Conservation (phyloP, 2,329 filamentous ascomycete genomes). For the Westerdykella aurantiaca region DNA sequence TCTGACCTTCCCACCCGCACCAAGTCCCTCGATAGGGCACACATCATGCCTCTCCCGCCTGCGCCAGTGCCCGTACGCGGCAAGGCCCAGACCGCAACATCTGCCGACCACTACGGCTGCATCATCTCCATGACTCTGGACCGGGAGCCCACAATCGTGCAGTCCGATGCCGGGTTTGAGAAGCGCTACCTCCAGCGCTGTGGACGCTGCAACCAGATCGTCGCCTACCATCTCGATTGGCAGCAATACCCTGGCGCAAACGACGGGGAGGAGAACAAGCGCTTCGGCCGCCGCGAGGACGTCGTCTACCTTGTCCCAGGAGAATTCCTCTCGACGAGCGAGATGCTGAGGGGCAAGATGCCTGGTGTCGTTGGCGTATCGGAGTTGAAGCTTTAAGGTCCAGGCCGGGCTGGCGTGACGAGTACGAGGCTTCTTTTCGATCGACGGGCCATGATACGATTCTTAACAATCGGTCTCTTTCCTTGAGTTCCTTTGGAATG, state of each 20-base stretch:
- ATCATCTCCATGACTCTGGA: conserved; percentile 48
- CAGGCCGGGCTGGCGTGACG: background rate
- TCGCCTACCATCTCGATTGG: conserved; percentile 58
- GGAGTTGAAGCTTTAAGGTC: background rate
- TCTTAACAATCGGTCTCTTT: too few species aligned
- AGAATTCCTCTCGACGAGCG: conserved; percentile 53
- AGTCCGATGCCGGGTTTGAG: conserved; percentile 60
- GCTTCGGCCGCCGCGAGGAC: conserved; percentile 36
- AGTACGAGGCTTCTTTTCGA: conserved; percentile 1
- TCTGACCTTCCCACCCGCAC: conserved; percentile 48
- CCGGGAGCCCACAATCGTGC: conserved; percentile 47
- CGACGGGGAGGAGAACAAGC: conserved; percentile 5
- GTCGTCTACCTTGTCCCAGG: conserved; percentile 58
- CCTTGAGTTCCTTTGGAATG: too few species aligned
- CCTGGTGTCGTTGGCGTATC: conserved; percentile 5
- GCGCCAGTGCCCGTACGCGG: conserved; percentile 12
- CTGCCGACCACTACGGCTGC: conserved; percentile 43
- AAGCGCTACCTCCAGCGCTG: conserved; percentile 57
- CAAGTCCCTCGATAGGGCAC: conserved; percentile 47
- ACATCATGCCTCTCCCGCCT: conserved; percentile 53
- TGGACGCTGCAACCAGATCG: conserved; percentile 53
- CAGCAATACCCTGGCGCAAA: conserved; percentile 40
- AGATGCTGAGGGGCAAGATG: conserved; percentile 45
- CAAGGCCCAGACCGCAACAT: conserved; percentile 8
- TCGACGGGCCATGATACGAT: background rate